A percentile compares a stretch with the other conserved stretches of the same genome.
Evolutionary conservation across 2,329 filamentous ascomycete species (phyloP).

Genomic region (Penicillium sp.): DNA sequence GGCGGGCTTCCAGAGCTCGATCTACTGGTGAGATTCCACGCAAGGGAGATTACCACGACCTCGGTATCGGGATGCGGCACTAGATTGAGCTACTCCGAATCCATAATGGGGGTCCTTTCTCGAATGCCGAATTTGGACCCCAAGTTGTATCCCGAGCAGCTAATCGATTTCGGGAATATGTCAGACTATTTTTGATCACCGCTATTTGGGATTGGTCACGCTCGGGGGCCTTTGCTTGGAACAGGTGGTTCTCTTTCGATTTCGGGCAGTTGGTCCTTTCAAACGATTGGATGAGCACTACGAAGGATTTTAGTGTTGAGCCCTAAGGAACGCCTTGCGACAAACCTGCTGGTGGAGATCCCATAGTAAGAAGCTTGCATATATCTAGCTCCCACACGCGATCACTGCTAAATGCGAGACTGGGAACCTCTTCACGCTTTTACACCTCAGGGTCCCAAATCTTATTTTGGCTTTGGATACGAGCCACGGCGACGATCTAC

Average conservation of each 20-base stretch:
- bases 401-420: background rate
- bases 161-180: background rate
- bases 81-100: background rate
- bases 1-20: background rate
- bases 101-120: background rate
- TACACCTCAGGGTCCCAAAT: background rate
- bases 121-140: constrained; percentile 1
- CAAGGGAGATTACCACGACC: background rate
- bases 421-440: background rate
- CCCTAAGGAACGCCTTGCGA: background rate
- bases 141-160: background rate
- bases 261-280: background rate
- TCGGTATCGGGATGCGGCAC: background rate
- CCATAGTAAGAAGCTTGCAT: background rate
- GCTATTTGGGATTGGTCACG: background rate
- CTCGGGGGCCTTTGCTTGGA: background rate
- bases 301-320: background rate
- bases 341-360: background rate
- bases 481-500: constrained; percentile 13
- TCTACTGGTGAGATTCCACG: background rate
- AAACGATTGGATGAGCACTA: background rate
- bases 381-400: background rate
- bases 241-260: background rate
- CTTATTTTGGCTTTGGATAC: constrained; percentile 11
- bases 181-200: background rate